Evolutionary conservation across 163 green algal species (phyloP).

Genomic region (Chloroidium sp.): DNA sequence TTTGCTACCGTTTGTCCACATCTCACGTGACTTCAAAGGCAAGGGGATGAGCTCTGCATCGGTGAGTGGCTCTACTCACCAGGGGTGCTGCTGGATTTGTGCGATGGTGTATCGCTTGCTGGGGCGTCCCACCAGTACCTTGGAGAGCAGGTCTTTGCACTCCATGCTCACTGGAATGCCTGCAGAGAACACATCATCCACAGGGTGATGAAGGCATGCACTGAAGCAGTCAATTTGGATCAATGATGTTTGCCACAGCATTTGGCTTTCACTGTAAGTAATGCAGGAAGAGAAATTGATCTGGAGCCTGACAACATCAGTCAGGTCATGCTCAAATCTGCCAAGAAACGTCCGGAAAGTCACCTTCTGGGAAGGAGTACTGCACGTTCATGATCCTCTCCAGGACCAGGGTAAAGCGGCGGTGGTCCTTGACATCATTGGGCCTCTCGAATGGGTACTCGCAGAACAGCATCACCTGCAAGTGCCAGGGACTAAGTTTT

Average conservation of each 20-base stretch:
- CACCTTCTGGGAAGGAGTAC: constrained; percentile 49
- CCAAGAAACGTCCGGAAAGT: too few species aligned
- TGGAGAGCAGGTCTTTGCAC: constrained; percentile 76
- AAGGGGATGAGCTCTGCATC: not conserved
- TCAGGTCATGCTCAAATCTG: too few species aligned
- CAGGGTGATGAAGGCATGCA: constrained; percentile 43
- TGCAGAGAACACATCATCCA: constrained; percentile 69
- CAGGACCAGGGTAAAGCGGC: constrained; percentile 38
- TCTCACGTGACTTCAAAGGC: not conserved
- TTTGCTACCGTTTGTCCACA: not conserved
- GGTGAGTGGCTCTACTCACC: constrained; percentile 42
- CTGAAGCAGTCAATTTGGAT: not conserved
- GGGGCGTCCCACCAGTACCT: constrained; percentile 81
- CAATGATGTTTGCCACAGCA: not conserved
- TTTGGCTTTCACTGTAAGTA: not conserved
- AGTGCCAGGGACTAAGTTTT: too few species aligned
- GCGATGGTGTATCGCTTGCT: constrained; percentile 64
- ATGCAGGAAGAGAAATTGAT: not conserved
- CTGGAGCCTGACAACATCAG: not conserved
- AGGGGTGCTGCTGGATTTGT: constrained; percentile 80
- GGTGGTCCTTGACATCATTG: constrained; percentile 8
- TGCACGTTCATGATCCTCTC: constrained; percentile 73
- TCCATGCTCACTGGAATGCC: constrained; percentile 55
- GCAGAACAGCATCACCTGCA: constrained; percentile 16
- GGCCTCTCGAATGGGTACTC: constrained; percentile 23